Conservation (phyloP, 1,284 basidiomycete genomes). For the Ganoderma resinaceum region DNA sequence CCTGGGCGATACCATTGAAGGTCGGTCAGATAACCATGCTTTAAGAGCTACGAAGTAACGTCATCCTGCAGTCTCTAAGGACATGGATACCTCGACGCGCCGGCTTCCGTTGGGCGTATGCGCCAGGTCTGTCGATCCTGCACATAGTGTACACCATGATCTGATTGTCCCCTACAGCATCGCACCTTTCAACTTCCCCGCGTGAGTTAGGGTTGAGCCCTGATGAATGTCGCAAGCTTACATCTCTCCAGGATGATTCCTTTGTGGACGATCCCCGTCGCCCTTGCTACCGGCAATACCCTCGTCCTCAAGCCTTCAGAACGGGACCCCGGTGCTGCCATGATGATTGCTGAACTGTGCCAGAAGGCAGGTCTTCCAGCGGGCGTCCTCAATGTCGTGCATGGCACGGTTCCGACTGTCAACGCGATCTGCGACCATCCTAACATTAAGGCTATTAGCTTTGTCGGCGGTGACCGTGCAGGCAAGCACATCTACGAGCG, state of each 20-base stretch:
- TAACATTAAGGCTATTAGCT: conserved; percentile 92
- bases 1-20: conserved; percentile 92
- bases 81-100: conserved; percentile 95
- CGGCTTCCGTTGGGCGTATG: conserved; percentile 83
- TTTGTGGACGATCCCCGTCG: conserved; percentile 93
- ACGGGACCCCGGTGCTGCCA: conserved; percentile 94
- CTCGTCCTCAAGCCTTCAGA: conserved; percentile 96
- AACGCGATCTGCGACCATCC: conserved; percentile 96
- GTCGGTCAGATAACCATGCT: conserved; percentile 41
- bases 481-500: conserved; percentile 95
- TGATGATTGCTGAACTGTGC: conserved; percentile 97
- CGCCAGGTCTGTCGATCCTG: conserved; percentile 57
- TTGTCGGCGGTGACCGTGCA: conserved; percentile 96
- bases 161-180: conserved; percentile 58
- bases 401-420: conserved; percentile 90
- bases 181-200: conserved; percentile 94
- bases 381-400: conserved; percentile 89
- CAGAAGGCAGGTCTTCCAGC: conserved; percentile 82
- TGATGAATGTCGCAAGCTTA: neutral
- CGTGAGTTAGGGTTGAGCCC: conserved; percentile 53
- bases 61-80: conserved; percentile 77
- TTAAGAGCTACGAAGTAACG: neutral
- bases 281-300: conserved; percentile 92
- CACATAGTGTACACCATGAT: neutral
- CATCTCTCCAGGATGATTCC: conserved; percentile 84